A percentile compares a stretch with the other conserved stretches of the same genome.
Evolutionary conservation across 208 protist species (phyloP).

Genomic region (Acanthamoeba rhysodes): DNA sequence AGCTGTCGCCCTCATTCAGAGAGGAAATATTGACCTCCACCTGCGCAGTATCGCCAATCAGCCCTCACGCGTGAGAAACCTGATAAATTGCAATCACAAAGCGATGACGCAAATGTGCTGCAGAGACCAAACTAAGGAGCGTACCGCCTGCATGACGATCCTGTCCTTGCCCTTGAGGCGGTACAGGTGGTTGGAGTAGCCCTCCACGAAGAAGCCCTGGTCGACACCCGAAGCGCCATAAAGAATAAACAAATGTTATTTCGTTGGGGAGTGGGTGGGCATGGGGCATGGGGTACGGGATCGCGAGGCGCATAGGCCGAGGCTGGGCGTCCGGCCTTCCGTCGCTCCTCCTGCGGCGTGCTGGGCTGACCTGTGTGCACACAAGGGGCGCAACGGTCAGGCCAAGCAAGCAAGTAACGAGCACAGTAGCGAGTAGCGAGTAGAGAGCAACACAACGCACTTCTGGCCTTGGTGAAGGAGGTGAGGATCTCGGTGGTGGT

Average conservation of each 20-base stretch:
- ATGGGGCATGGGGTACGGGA: too few species aligned
- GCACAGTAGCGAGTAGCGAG: neutral
- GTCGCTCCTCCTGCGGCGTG: slow-evolving; percentile 16
- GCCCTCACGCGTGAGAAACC: too few species aligned
- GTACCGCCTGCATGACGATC: slow-evolving; percentile 67
- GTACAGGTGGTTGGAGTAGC: slow-evolving; percentile 40
- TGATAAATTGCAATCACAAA: too few species aligned
- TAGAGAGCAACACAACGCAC: neutral
- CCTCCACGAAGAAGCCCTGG: slow-evolving; percentile 62
- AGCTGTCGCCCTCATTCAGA: slow-evolving; percentile 74
- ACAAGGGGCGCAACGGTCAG: too few species aligned
- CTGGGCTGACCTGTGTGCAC: neutral
- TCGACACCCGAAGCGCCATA: too few species aligned
- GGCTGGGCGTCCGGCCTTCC: neutral
- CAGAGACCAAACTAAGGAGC: too few species aligned
- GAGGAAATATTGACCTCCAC: slow-evolving; percentile 1
- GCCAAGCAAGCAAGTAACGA: neutral
- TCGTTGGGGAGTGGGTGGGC: too few species aligned
- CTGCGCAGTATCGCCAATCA: neutral
- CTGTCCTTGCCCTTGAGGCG: slow-evolving; percentile 46
- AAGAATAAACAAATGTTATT: too few species aligned
- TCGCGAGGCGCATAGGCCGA: slow-evolving; percentile 5
- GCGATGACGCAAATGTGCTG: too few species aligned
- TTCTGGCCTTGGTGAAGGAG: neutral
- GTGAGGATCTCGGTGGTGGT: neutral